Evolutionary conservation across 75 land plant species (phyloP).

Genomic region (Picea sitchensis): DNA sequence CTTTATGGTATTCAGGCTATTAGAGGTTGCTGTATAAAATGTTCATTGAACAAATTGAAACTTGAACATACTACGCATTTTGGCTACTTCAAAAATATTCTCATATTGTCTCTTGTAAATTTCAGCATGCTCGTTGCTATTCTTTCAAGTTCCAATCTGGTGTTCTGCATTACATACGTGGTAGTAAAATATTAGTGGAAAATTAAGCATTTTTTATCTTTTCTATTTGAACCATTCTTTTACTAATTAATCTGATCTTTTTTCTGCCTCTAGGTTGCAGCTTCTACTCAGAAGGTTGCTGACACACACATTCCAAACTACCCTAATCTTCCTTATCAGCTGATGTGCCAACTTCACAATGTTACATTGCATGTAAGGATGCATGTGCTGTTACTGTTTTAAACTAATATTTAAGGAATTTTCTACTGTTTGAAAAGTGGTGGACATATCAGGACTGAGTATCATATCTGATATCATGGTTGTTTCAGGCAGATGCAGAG

Average conservation of each 20-base stretch:
- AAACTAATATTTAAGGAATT: background rate
- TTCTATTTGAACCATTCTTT: background rate
- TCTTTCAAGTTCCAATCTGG: too few relatives aligned
- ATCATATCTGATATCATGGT: background rate
- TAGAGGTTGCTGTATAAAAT: background rate
- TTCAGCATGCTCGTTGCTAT: background rate
- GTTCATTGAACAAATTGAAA: background rate
- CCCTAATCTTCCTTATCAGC: conserved; percentile 78
- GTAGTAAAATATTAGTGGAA: background rate
- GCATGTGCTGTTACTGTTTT: background rate
- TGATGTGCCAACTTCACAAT: conserved; percentile 90
- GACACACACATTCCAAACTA: conserved; percentile 79
- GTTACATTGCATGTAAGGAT: conserved; percentile 75
- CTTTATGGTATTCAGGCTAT: background rate
- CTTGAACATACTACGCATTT: background rate
- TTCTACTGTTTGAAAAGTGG: background rate
- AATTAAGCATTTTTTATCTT: background rate
- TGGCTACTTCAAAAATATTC: background rate
- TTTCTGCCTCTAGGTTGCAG: conserved; percentile 61
- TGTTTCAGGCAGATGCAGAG: conserved; percentile 82
- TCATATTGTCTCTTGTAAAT: background rate
- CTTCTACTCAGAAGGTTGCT: conserved; percentile 65
- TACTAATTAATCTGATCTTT: background rate
- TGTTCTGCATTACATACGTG: background rate
- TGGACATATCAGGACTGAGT: background rate